Base-by-base conservation (phyloP, 2,329 filamentous ascomycete genomes). In the Penicillium fuscoglaucum region DNA sequence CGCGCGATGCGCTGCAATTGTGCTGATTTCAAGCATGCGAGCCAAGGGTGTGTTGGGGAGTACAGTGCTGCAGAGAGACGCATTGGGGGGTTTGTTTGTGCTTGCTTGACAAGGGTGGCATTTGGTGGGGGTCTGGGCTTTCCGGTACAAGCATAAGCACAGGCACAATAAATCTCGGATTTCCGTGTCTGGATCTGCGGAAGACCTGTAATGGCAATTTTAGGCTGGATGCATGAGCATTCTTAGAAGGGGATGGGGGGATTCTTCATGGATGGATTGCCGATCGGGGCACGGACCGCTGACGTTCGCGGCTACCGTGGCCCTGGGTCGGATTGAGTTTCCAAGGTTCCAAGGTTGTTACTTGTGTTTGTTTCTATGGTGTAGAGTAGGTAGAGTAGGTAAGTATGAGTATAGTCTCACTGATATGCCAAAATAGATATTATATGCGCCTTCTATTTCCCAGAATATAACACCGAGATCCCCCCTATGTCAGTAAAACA, bases 1-100 rank as follows among this genome's bases (percentile, higher is more conserved):
- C 80, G 80, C 6, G 87, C 85, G 39, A 90, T 72, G 37, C 79
- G 75, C 67, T 86, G 84, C 24, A 91, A 75, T 47, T 85, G 77
- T 43, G 76, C 71, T 31, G 76, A 70, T 67, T 84, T 87, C 31
- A 87, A 74, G 1, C 70, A 62, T 31, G 67, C 60, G 59, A 80
- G 73, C 70, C 74, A 76, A 51, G 60, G 58, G 21, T 57, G 21
- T 29, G 54, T 24, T 9, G 50, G 28, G 43, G 55, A 33, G 46
- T 39, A 40, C 26, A 60, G 47, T 4, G 31, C 46, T 44, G 48
- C 47, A 29, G 44, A 31, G 37, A 61, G 40, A 48, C 58, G 59
- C 65, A 64, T 61, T 54, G 45, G 51, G 35, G 52, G 46, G 24
- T 12, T 24, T 43, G 43, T 52, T 48, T 41, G 33, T 31, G 35